Evolutionary conservation across 2,329 filamentous ascomycete species (phyloP).

Genomic region (Fusarium sp.): DNA sequence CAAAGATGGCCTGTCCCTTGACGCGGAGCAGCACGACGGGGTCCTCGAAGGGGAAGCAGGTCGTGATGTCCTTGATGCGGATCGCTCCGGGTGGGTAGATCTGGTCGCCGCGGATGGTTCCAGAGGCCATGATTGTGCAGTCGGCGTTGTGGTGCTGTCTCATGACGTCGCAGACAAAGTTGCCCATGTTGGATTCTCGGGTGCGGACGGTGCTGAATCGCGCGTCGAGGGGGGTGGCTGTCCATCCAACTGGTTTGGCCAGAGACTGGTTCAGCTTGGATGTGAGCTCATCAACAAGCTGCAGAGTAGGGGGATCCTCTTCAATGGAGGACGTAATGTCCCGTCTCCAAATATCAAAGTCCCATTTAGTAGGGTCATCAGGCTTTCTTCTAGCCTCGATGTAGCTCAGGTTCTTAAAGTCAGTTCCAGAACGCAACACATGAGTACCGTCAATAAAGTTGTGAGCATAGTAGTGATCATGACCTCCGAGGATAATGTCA

Average conservation of each 20-base stretch:
- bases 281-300: constrained; percentile 75
- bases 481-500: constrained; percentile 87
- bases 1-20: constrained; percentile 76
- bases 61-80: constrained; percentile 82
- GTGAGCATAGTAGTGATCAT: constrained; percentile 91
- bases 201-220: constrained; percentile 85
- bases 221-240: constrained; percentile 82
- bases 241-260: constrained; percentile 86
- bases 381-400: constrained; percentile 76
- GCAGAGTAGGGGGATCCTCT: constrained; percentile 68
- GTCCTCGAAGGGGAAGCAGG: constrained; percentile 93
- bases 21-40: constrained; percentile 82
- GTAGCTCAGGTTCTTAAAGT: constrained; percentile 94
- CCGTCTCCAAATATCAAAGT: constrained; percentile 79
- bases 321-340: constrained; percentile 78
- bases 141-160: constrained; percentile 83
- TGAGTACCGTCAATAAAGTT: constrained; percentile 81
- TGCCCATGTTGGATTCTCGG: constrained; percentile 85
- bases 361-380: constrained; percentile 67
- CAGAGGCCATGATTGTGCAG: constrained; percentile 84
- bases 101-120: constrained; percentile 88
- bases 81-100: constrained; percentile 86
- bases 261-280: constrained; percentile 79
- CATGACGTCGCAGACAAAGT: constrained; percentile 94
- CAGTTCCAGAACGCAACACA: constrained; percentile 86